A percentile compares a stretch with the other conserved stretches of the same genome.
phyloP scores from a whole-genome alignment of 306 rosid species.

The Gastrolobium bilobum region DNA sequence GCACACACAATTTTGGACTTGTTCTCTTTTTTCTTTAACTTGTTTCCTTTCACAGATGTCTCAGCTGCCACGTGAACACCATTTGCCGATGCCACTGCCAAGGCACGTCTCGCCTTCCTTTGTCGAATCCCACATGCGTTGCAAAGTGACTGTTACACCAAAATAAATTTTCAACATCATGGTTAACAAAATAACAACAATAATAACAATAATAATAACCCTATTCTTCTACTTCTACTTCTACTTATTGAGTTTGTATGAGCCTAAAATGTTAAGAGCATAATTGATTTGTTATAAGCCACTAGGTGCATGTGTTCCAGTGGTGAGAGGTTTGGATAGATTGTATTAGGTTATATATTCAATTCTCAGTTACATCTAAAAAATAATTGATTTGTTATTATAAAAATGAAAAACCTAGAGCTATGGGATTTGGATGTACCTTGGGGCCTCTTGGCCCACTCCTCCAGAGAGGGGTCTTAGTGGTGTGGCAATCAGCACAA shows the following conservation, averaged over 20 bases:
- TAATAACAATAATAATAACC: not conserved
- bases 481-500: conserved; percentile 93
- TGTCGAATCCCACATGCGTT: conserved; percentile 98
- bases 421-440: conserved; percentile 51
- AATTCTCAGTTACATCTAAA: too few species aligned
- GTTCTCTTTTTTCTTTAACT: conserved; percentile 48
- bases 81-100: conserved; percentile 65
- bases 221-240: not conserved
- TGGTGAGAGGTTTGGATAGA: too few species aligned
- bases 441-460: conserved; percentile 99
- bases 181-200: not conserved
- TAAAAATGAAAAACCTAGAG: not conserved
- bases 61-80: conserved; percentile 50
- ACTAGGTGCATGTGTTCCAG: too few species aligned
- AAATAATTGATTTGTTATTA: not conserved
- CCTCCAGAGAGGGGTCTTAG: conserved; percentile 98
- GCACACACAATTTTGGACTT: conserved; percentile 42
- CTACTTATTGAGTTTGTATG: not conserved
- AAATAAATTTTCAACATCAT: conserved; percentile 16
- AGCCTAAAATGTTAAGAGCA: not conserved
- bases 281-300: not conserved
- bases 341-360: too few species aligned
- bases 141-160: conserved; percentile 76
- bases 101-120: conserved; percentile 92
- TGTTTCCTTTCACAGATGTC: conserved; percentile 49